Evolutionary conservation across 2,329 filamentous ascomycete genomes (phyloP), one percentile per base, ranked within the genome.

Genomic region (Macrophomina pseudophaseolina): DNA sequence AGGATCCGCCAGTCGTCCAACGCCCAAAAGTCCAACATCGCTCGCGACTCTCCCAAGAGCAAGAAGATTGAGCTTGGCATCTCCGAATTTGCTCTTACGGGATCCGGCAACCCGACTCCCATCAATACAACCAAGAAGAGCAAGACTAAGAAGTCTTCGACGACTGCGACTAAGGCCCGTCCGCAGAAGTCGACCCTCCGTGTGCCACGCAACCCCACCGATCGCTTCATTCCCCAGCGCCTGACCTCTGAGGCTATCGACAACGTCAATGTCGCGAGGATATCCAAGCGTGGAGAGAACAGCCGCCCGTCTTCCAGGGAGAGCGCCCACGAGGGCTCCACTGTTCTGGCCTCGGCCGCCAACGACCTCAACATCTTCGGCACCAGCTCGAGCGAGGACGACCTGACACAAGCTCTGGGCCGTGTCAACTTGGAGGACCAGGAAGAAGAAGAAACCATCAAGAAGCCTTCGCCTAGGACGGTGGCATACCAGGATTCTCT

Each of bases 21-120:
- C 77, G 97, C 94, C 2, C 93, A 94, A 77, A 98, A 98, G 85
- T 97, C 94, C 68, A 98, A 97, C 85, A 97, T 97, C 79, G 92
- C 91, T 71, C 88, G 89, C 70, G 82, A 83, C 49, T 87, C 88
- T 66, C 86, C 89, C 67, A 94, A 92, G 51, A 94, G 94, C 23
- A 94, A 92, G 51, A 94, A 94, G 28, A 86, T 98, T 46, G 94
- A 98, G 80, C 87, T 97, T 48, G 93, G 93, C 71, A 90, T 97
- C 40, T 97, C 94, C 48, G 94, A 99, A 77, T 98, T 94, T 85
- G 88, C 92, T 18, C 85, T 99, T 73, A 92, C 91, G 63, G 93
- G 94, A 70, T 97, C 94, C 65, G 93, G 92, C 23, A 74, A 71
- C 28, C 83, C 83, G 18, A 80, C 80, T 6, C 70, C 75, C 38